Conservation (phyloP, 331 rosid species). For the Malus hybrid region DNA sequence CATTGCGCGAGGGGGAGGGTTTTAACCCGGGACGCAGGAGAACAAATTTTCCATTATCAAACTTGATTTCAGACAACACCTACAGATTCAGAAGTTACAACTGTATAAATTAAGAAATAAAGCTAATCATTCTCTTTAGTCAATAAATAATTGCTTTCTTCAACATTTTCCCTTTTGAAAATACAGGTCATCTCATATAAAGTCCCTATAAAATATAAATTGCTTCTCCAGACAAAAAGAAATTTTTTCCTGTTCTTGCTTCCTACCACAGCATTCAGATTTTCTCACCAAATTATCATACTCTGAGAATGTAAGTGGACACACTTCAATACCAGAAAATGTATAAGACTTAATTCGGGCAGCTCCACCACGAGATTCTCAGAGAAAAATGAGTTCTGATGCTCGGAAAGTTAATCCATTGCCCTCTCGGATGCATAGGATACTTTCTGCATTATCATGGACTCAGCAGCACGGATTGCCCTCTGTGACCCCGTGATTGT, state of each 20-base stretch:
- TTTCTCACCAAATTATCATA: slow-evolving; percentile 29
- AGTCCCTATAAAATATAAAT: slow-evolving; percentile 22
- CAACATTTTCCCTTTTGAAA: slow-evolving; percentile 17
- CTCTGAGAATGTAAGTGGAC: neutral
- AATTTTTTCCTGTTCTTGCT: slow-evolving; percentile 20
- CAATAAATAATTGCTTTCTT: slow-evolving; percentile 36
- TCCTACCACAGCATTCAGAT: slow-evolving; percentile 27
- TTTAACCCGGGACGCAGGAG: neutral
- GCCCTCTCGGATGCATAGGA: slow-evolving; percentile 83
- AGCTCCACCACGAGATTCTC: slow-evolving; percentile 25
- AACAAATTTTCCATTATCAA: neutral
- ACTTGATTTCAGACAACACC: neutral
- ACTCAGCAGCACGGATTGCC: slow-evolving; percentile 75
- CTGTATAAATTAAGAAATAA: slow-evolving; percentile 37
- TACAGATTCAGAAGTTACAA: slow-evolving; percentile 38
- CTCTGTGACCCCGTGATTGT: slow-evolving; percentile 98
- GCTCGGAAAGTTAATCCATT: slow-evolving; percentile 36
- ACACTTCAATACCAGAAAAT: neutral
- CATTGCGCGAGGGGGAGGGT: neutral
- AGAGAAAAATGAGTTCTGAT: slow-evolving; percentile 20
- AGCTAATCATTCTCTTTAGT: slow-evolving; percentile 51
- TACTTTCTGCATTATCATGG: slow-evolving; percentile 95
- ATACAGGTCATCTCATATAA: slow-evolving; percentile 12
- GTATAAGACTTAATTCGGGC: slow-evolving; percentile 16
- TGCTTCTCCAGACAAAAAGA: slow-evolving; percentile 23